Evolutionary conservation across 228 moss, liverwort and hornwort genomes (phyloP).

Genomic region (Sphagnum magellanicum): DNA sequence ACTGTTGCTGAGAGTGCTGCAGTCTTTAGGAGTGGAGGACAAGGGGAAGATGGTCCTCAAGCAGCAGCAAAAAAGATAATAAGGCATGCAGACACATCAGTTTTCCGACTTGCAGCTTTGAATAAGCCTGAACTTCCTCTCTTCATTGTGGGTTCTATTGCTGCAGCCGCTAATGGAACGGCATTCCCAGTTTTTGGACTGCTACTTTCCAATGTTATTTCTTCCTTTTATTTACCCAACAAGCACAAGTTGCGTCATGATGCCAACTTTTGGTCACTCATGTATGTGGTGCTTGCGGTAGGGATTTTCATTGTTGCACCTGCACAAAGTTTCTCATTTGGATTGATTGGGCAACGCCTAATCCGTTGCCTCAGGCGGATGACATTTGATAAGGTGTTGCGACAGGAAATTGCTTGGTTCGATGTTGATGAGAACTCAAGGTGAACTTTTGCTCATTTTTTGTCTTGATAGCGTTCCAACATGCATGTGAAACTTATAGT

Average conservation of each 20-base stretch:
- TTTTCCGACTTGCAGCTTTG: constrained; percentile 61
- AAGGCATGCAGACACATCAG: constrained; percentile 29
- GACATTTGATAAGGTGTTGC: constrained; percentile 64
- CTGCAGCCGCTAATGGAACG: constrained; percentile 44
- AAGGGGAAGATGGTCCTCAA: constrained; percentile 18
- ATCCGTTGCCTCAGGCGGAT: constrained; percentile 71
- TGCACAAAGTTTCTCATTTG: constrained; percentile 33
- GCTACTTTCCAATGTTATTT: constrained; percentile 65
- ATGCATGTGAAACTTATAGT: too few relatives aligned
- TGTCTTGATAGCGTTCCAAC: neutral
- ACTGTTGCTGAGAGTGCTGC: constrained; percentile 22
- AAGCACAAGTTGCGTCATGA: constrained; percentile 47
- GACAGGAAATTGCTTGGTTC: constrained; percentile 87
- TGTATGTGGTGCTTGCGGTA: constrained; percentile 57
- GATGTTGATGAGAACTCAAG: constrained; percentile 70
- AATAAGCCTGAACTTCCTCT: constrained; percentile 57
- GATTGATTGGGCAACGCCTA: constrained; percentile 57
- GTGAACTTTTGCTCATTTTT: constrained; percentile 17
- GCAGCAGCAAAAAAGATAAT: constrained; percentile 14
- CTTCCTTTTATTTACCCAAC: constrained; percentile 43
- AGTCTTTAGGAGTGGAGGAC: constrained; percentile 6
- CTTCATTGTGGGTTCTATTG: constrained; percentile 45
- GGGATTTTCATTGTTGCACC: constrained; percentile 32
- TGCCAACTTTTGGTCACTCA: constrained; percentile 70
- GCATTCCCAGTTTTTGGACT: constrained; percentile 70